phyloP scores from a whole-genome alignment of 2,329 filamentous ascomycete genomes.

The Akanthomyces lecanii region DNA sequence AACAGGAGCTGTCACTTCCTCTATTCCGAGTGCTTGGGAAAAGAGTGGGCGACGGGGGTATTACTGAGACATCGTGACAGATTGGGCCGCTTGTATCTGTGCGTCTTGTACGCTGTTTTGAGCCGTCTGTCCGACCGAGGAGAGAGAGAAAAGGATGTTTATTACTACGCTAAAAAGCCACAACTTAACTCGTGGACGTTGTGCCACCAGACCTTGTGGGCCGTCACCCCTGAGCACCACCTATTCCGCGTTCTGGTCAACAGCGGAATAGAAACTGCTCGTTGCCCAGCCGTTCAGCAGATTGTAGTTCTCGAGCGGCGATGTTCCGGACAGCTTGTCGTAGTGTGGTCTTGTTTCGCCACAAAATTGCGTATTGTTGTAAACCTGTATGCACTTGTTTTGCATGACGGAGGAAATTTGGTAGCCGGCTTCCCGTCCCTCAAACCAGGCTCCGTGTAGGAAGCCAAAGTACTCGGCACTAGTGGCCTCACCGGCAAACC shows the following conservation, averaged over 20 bases:
- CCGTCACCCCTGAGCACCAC: background rate
- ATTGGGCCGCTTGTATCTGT: background rate
- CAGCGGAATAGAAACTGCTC: constrained; percentile 28
- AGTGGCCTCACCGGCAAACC: constrained; percentile 62
- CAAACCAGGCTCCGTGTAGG: constrained; percentile 58
- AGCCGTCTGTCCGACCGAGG: background rate
- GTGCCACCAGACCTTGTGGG: background rate
- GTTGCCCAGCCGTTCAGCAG: constrained; percentile 34
- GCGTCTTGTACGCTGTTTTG: background rate
- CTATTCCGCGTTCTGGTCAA: background rate
- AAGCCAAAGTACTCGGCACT: constrained; percentile 62
- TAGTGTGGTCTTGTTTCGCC: constrained; percentile 22
- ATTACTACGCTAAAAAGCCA: constrained; percentile 6
- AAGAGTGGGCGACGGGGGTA: background rate
- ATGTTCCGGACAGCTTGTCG: constrained; percentile 29
- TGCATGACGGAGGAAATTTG: constrained; percentile 35
- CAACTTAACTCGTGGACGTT: background rate
- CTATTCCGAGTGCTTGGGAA: constrained; percentile 9
- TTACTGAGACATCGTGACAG: constrained; percentile 8
- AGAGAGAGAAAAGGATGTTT: background rate
- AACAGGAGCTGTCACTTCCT: constrained; percentile 14
- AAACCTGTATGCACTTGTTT: constrained; percentile 19
- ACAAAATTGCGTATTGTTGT: constrained; percentile 17
- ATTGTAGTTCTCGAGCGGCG: constrained; percentile 30
- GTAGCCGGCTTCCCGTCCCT: constrained; percentile 47